Evolutionary conservation across 805 yeast species (phyloP), one percentile per base, ranked within the genome.

Genomic region (Zygotorulaspora chibaensis): DNA sequence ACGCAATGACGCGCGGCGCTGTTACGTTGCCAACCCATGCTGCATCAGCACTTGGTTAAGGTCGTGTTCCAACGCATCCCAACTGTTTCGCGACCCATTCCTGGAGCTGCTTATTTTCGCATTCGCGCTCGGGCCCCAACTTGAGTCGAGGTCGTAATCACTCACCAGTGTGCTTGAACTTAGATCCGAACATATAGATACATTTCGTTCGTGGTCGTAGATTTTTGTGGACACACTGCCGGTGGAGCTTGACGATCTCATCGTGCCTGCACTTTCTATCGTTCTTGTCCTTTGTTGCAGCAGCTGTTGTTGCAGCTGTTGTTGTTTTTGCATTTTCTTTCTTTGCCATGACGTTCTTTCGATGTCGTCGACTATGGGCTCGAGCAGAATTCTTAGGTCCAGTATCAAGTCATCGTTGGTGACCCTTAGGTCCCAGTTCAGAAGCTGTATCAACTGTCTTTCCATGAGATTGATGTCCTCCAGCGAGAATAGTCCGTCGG

Each of bases 391-490:
- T 50, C 81, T 80, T 46, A 91, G 73, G 33, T 81, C 83, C 39
- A 72, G 69, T 47, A 79, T 70, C 47, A 91, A 73, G 58, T 89
- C 96, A 25, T 76, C 75, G 53, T 80, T 80, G 23, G 77, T 67
- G 36, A 91, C 81, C 35, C 79, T 70, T 41, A 84, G 68, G 62
- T 85, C 83, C 89, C 90, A 85, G 65, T 83, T 76, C 60, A 85
- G 68, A 41, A 84, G 69, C 58, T 73, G 79, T 42, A 84, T 70
- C 48, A 85, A 68, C 65, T 85, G 91, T 61, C 87, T 77, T 66
- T 85, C 95, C 89, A 85, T 85, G 50, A 84, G 70, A 63, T 84
- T 84, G 53, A 85, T 79, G 62, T 85, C 95, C 51, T 80, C 80
- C 45, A 74, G 66, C 38, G 73, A 69, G 66, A 85, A 84, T 35